Base-by-base conservation (phyloP, 257 asterid genomes). In the Echium plantagineum region DNA sequence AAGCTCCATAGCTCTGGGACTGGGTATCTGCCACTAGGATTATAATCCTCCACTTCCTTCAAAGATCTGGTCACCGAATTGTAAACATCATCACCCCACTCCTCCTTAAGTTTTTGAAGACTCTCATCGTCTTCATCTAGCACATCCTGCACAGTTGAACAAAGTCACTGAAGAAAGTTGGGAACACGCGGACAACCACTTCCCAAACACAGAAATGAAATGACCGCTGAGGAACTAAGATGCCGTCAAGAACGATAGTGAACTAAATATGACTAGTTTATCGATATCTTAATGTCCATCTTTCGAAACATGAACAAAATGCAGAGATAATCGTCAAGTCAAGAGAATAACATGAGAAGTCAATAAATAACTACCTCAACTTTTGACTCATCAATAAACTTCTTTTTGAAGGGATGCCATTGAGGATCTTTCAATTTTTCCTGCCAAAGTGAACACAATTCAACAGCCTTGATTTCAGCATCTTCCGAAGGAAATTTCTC, bases 381-480 rank as follows among this genome's bases (percentile, higher is more conserved):
- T 42, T 12, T 42, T 3, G 49, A 7, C 49, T 42, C 49, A 42
- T 42, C 49, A 5, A 42, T 12, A 1, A 12, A 15, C 2, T 7
- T 12, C 0, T 1, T 55, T 66, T 58, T 63, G 38, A 58, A 72
- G 15, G 70, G 73, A 54, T 67, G 66, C 73, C 77, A 72, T 49
- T 55, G 56, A 55, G 73, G 63, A 63, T 72, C 52, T 20, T 56
- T 59, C 26, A 72, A 10, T 55, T 59, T 49, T 20, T 58, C 55
- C 59, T 67, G 66, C 77, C 77, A 67, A 49, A 62, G 22, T 13
- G 73, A 58, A 38, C 70, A 67, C 52, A 63, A 48, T 52, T 57
- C 62, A 21, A 16, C 2, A 15, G 73, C 77, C 56, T 54, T 72
- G 38, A 15, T 47, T 10, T 61, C 66, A 24, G 58, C 64, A 58